Evolutionary conservation across 2,329 filamentous ascomycete species (phyloP).

Genomic region (Aspergillus carbonarius): DNA sequence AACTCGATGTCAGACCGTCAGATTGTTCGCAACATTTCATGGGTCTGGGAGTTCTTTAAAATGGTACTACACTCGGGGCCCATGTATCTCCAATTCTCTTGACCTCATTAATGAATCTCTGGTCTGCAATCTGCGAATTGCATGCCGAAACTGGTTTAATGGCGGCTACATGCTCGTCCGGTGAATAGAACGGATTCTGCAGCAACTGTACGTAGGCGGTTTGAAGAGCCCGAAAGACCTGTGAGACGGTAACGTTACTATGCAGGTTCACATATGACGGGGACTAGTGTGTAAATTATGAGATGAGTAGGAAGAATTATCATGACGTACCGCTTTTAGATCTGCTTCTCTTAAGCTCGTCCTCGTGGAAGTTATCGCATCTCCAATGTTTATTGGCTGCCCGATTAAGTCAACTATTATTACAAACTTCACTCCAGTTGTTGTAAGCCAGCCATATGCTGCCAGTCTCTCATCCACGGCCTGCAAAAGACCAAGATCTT

Average conservation of each 20-base stretch:
- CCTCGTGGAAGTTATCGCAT: slow-evolving; percentile 41
- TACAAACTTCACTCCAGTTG: slow-evolving; percentile 88
- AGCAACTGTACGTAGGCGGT: slow-evolving; percentile 84
- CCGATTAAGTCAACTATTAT: slow-evolving; percentile 90
- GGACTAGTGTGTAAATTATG: neutral
- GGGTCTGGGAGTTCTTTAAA: neutral
- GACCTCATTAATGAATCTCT: slow-evolving; percentile 77
- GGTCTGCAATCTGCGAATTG: slow-evolving; percentile 72
- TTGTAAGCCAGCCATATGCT: slow-evolving; percentile 94
- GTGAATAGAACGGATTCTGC: slow-evolving; percentile 92
- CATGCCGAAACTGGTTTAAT: slow-evolving; percentile 46
- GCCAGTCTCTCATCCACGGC: slow-evolving; percentile 90
- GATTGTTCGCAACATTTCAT: neutral
- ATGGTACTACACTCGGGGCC: slow-evolving; percentile 63
- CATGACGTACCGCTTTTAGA: slow-evolving; percentile 67
- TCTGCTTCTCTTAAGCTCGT: slow-evolving; percentile 80
- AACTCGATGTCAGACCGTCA: neutral
- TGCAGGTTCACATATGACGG: neutral
- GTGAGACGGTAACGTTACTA: neutral
- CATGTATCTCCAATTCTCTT: slow-evolving; percentile 81
- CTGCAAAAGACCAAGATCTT: slow-evolving; percentile 88
- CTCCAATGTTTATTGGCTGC: slow-evolving; percentile 41
- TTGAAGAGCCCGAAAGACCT: slow-evolving; percentile 89
- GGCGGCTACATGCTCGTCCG: slow-evolving; percentile 74
- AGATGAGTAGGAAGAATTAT: neutral